Base-by-base conservation (phyloP, 2,329 filamentous ascomycete species). In the Colletotrichum musicola region DNA sequence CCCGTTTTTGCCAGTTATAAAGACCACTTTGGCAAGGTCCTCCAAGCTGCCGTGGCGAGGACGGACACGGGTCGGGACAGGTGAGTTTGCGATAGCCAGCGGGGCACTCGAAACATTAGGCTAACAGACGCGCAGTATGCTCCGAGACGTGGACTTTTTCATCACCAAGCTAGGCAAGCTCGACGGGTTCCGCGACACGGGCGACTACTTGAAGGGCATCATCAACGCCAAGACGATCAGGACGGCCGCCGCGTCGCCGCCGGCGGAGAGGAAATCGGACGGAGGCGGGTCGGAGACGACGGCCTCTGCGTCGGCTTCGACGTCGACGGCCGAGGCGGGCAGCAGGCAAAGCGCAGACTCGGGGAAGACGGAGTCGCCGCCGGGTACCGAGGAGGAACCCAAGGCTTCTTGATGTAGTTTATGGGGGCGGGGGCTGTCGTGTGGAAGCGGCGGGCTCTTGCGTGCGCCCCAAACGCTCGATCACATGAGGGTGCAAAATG, bases 1-100 rank as follows among this genome's bases (percentile, higher is more conserved):
- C 92, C 93, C 1, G 94, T 98, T 1, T 97, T 97, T 78, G 84
- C 86, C 44, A 93, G 89, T 77, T 97, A 97, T 78, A 90, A 89
- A 74, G 90, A 93, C 64, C 92, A 95, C 75, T 90, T 96, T 77
- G 90, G 91, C 18, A 88, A 86, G 71, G 91, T 91, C 12, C 90
- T 96, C 72, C 82, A 85, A 50, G 89, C 89, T 47, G 87, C 91
- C 22, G 82, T 85, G 30, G 84, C 94, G 22, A 89, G 86, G 78
- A 93, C 89, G 6, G 86, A 89, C 71, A 81, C 82, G 59, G 94
- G 93, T 4, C 90, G 91, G 74, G 86, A 90, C 74, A 92, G 92
- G 92, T 95, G 84, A 76, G 88, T 18, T n/a, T n/a, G 5, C 57
- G 51, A 40, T 20, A 13, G 20, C 27, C n/a, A 13, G 50, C 2